These are phyloP conservation scores for Canariomyces notabilis DNA, from an alignment of 2,329 filamentous ascomycete genomes.

Conservation along the genomic window DNA sequence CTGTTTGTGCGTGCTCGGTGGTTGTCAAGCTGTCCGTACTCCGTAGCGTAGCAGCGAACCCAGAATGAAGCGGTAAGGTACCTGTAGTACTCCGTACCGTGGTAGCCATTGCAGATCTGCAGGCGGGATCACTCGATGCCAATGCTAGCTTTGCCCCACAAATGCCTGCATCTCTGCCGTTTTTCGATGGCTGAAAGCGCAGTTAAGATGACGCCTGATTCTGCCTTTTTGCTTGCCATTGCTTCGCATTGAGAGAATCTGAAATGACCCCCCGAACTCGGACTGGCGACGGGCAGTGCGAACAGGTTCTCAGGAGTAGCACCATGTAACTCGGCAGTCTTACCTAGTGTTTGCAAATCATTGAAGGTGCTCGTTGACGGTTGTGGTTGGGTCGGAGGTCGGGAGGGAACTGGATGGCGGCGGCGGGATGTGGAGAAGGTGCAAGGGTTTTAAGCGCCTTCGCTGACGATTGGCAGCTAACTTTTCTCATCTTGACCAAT, in stretches of 20 bases:
- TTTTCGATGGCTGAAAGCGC: background rate
- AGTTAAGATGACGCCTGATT: background rate
- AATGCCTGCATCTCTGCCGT: conserved; percentile 5
- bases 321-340: too few relatives aligned
- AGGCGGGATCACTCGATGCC: conserved; percentile 8
- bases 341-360: too few relatives aligned
- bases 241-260: too few relatives aligned
- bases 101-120: conserved; percentile 17
- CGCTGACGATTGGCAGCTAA: conserved; percentile 21
- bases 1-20: conserved; percentile 3
- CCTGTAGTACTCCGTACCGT: too few relatives aligned
- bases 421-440: conserved; percentile 15
- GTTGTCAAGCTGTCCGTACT: background rate
- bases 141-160: conserved; percentile 14
- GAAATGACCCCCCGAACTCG: background rate
- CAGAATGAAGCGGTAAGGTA: too few relatives aligned
- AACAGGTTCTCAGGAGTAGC: too few relatives aligned
- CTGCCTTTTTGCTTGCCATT: background rate
- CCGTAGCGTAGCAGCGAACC: conserved; percentile 6
- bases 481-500: conserved; percentile 23
- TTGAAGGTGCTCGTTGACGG: background rate
- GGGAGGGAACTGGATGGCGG: conserved; percentile 11
- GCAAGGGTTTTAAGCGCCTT: conserved; percentile 25
- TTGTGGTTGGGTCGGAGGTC: conserved; percentile 22
- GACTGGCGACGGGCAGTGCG: background rate